A percentile compares a stretch with the other conserved stretches of the same genome.
Conservation (phyloP, 2,329 filamentous ascomycete species). For the Alternaria metachromatica region DNA sequence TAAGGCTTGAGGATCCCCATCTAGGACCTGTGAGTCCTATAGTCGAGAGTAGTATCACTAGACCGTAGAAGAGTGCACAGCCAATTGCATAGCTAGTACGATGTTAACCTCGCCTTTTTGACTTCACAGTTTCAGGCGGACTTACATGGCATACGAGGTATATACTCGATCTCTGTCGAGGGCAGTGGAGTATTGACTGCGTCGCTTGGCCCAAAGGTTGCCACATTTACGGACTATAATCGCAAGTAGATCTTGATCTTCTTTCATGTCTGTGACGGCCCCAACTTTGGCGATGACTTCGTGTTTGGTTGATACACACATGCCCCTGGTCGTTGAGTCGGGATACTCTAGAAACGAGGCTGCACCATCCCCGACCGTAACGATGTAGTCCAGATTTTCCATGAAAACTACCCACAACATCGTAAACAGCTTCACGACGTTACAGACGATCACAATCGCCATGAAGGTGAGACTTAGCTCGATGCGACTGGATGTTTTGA, state of each 20-base stretch:
- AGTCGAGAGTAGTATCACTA: background rate
- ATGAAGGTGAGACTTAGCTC: constrained; percentile 23
- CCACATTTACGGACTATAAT: background rate
- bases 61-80: background rate
- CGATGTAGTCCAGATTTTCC: background rate
- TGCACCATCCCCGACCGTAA: background rate
- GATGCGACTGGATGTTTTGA: constrained; percentile 6
- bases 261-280: background rate
- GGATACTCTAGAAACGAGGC: background rate
- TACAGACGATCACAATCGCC: constrained; percentile 20
- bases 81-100: background rate
- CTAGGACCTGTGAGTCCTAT: background rate
- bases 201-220: background rate
- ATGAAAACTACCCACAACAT: constrained; percentile 9
- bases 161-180: background rate
- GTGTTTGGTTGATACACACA: background rate
- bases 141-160: background rate
- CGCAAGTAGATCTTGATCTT: background rate
- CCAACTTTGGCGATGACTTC: background rate
- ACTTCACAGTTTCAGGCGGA: background rate
- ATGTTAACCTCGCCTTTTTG: background rate
- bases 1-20: background rate
- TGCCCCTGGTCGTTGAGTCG: background rate
- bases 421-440: constrained; percentile 17
- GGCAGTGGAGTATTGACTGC: background rate